Base-by-base conservation (phyloP, 2,329 filamentous ascomycete genomes). In the Lasiodiplodia sp. region DNA sequence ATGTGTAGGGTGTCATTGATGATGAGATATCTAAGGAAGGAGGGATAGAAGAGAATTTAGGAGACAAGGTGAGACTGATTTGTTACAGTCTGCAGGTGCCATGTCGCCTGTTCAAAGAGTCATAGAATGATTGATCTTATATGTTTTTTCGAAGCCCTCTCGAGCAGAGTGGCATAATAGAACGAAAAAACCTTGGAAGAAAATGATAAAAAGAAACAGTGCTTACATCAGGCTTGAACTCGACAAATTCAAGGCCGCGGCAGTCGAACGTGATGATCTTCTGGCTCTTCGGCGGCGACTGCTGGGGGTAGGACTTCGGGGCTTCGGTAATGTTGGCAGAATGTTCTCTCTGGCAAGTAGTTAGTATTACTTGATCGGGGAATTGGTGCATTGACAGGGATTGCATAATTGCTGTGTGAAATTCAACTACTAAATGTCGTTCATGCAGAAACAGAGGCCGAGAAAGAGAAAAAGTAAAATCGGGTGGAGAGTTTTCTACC, bases 261-360 rank as follows among this genome's bases (percentile, higher is more conserved):
- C 95, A 98, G 82, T 99, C 96, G 72, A 99, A 92, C 74, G 95
- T 92, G 68, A 99, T 86, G 69, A 99, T 88, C 73, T 92, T 94
- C 77, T 92, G 89, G 34, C 85, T 81, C 78, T 92, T 96, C 23
- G 92, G 85, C 11, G 92, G 92, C 70, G 92, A 91, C 14, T 83
- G 81, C 69, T 90, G 89, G 11, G 88, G 84, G 74, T 97, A 98
- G 1, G 90, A 76, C 40, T 86, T 86, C 0, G 96, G 93, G 0
- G 89, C 85, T 14, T 89, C 86, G 76, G 91, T 91, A 81, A 99
- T 94, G 49, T 89, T 91, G 67, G 95, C 95, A 38, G 94, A 94
- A 21, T 93, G 93, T 79, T 96, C 92, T 79, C 92, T 87, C 92
- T 94, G 72, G 25, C 11, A 18, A 6, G 31, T 16, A 14, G 60